Conservation (phyloP, 2,329 filamentous ascomycete species). For the Alternaria longipes region DNA sequence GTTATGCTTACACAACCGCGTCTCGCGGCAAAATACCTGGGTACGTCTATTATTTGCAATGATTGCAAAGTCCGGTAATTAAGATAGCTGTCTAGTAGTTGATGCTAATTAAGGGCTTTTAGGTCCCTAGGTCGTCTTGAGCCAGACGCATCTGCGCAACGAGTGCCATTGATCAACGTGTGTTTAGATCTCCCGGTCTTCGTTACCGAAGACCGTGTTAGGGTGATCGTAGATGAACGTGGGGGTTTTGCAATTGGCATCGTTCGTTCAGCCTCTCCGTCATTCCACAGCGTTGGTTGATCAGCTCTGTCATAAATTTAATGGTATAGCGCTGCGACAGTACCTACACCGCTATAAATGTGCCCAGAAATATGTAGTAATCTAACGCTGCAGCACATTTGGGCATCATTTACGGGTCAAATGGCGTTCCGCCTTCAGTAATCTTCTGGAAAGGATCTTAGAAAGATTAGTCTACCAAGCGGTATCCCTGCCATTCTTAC, state of each 20-base stretch:
- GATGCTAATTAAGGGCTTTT: conserved; percentile 34
- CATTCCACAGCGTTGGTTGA: neutral
- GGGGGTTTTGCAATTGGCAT: neutral
- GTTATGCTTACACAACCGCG: neutral
- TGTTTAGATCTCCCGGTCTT: conserved; percentile 2
- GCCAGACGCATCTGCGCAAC: neutral
- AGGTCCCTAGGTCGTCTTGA: neutral
- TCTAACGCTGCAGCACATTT: conserved; percentile 2
- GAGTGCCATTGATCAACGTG: neutral
- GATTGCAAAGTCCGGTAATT: conserved; percentile 36
- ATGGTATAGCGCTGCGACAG: neutral
- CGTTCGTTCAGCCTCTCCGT: too few species aligned
- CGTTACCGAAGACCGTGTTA: conserved; percentile 17
- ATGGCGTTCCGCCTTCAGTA: conserved; percentile 28
- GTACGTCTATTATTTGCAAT: neutral
- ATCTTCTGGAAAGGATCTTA: conserved; percentile 32
- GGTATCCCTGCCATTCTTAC: conserved; percentile 22
- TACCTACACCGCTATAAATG: conserved; percentile 5
- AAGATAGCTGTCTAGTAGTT: conserved; percentile 19
- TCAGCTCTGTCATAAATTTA: neutral
- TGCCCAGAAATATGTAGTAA: neutral
- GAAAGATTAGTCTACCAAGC: conserved; percentile 7
- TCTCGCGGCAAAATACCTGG: neutral
- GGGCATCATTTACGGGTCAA: neutral
- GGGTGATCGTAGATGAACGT: neutral